A percentile compares a stretch with the other conserved stretches of the same genome.
phyloP scores from a whole-genome alignment of 164 flowering plant species.

The Nelumbo lutea region DNA sequence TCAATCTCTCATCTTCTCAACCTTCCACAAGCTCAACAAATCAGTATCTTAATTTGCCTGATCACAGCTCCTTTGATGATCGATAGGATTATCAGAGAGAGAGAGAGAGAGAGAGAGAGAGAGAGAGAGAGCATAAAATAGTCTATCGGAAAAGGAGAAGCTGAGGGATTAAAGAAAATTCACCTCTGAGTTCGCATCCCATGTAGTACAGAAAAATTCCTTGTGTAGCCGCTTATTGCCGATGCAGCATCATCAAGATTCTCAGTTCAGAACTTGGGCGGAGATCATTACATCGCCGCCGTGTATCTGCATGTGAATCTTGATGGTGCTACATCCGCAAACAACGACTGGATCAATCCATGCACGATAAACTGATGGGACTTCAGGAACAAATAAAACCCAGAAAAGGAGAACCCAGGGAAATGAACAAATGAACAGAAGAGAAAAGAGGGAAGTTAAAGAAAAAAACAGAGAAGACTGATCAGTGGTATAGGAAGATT shows the following conservation, averaged over 20 bases:
- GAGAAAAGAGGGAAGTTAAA: neutral
- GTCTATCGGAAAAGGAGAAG: too few species aligned
- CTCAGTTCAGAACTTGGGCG: slow-evolving; percentile 25
- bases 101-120: neutral
- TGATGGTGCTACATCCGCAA: slow-evolving; percentile 48
- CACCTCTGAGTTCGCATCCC: neutral
- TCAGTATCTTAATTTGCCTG: neutral
- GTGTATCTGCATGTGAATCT: slow-evolving; percentile 39
- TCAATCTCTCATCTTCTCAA: neutral
- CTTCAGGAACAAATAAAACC: neutral
- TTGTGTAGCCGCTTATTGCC: slow-evolving; percentile 40
- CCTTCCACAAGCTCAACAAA: neutral
- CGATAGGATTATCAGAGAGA: neutral
- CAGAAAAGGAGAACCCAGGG: neutral
- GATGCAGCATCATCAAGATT: slow-evolving; percentile 88
- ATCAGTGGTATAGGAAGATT: neutral
- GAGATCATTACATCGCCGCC: slow-evolving; percentile 3
- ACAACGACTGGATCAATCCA: slow-evolving; percentile 26
- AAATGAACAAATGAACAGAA: neutral
- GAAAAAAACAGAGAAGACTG: too few species aligned
- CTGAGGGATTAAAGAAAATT: neutral
- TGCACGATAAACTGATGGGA: neutral
- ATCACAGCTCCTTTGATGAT: too few species aligned
- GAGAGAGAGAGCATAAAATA: neutral
- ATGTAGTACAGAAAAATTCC: neutral